phyloP scores from a whole-genome alignment of 345 rosid genomes.

The Laguncularia racemosa region DNA sequence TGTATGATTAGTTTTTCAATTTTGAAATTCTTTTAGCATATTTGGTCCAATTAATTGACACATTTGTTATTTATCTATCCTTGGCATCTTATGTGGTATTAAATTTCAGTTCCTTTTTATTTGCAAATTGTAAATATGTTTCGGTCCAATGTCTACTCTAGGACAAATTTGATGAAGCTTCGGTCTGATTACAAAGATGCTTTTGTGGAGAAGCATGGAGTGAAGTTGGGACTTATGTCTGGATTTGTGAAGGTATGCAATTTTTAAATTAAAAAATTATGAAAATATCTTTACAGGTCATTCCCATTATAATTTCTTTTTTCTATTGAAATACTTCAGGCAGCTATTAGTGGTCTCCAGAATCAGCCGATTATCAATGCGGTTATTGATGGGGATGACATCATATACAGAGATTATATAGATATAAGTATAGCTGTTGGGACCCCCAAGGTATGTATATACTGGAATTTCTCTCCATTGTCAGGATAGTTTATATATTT shows the following conservation, averaged over 20 bases:
- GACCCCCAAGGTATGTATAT: constrained; percentile 63
- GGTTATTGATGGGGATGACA: constrained; percentile 97
- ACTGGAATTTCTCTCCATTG: not conserved
- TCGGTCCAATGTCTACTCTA: constrained; percentile 18
- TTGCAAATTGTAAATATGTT: not conserved
- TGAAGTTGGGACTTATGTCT: constrained; percentile 95
- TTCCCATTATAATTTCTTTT: not conserved
- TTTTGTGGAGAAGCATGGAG: constrained; percentile 93
- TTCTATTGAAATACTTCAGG: constrained; percentile 35
- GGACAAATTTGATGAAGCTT: constrained; percentile 98
- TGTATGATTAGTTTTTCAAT: no score
- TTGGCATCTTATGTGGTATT: not conserved
- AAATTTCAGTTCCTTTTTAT: not conserved
- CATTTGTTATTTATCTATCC: no score
- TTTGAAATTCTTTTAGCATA: no score
- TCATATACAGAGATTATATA: constrained; percentile 87
- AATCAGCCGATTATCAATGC: constrained; percentile 95
- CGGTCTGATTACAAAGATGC: constrained; percentile 97
- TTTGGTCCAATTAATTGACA: no score
- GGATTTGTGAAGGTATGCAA: constrained; percentile 77
- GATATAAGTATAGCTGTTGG: constrained; percentile 96
- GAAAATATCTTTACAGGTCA: not conserved
- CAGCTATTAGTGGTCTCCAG: constrained; percentile 95
- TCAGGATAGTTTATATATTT: no score
- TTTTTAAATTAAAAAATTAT: not conserved